These are phyloP conservation scores for Colletotrichum trifolii DNA, from an alignment of 2,329 filamentous ascomycete species.

Conservation along the genomic window DNA sequence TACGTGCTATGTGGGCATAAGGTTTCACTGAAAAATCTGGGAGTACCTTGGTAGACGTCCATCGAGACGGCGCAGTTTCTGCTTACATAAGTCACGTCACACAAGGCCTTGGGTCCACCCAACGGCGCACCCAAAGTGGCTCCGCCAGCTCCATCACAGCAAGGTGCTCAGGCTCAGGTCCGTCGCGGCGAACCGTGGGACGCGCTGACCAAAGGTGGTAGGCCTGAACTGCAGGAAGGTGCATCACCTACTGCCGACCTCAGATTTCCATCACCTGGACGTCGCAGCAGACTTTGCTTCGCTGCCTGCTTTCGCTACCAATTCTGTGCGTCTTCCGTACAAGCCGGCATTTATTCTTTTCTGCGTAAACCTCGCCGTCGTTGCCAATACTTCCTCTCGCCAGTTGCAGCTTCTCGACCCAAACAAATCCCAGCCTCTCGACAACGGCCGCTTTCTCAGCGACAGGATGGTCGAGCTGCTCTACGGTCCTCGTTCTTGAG, in stretches of 20 bases:
- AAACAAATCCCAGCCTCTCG: conserved; percentile 19
- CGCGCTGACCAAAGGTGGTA: conserved; percentile 31
- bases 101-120: conserved; percentile 14
- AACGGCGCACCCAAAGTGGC: conserved; percentile 28
- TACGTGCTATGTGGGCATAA: too few species aligned
- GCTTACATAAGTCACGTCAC: conserved; percentile 1
- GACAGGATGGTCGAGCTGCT: conserved; percentile 33
- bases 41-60: too few species aligned
- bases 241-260: conserved; percentile 30
- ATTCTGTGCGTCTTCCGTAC: neutral
- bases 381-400: neutral
- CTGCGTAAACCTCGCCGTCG: too few species aligned
- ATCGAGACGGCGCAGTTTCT: too few species aligned
- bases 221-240: conserved; percentile 13
- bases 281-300: conserved; percentile 16
- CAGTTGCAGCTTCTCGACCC: neutral
- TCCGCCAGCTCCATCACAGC: conserved; percentile 33
- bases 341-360: conserved; percentile 1
- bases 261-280: conserved; percentile 25
- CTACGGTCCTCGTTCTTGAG: conserved; percentile 29
- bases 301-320: neutral
- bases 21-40: too few species aligned
- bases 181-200: conserved; percentile 33
- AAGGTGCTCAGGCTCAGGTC: neutral
- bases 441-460: conserved; percentile 17